Base-by-base conservation (phyloP, 1,139 yeast species). In the Hyphopichia burtonii region DNA sequence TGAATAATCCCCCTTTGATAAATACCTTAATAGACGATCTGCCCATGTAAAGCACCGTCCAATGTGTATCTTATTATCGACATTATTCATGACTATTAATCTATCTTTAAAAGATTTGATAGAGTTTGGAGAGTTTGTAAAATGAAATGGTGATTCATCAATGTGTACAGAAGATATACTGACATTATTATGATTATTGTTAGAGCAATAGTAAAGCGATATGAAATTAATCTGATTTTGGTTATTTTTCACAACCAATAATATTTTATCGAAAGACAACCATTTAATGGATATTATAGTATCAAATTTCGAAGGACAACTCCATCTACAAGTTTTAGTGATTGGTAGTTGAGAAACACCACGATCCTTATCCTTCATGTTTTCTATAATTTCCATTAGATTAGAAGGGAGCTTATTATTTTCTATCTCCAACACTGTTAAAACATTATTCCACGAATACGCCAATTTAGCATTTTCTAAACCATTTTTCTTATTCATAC, bases 31-130 rank as follows among this genome's bases (percentile, higher is more conserved):
- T 14, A 83, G 57, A 18, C 76, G 66, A 52, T 86, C 94, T 0
- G 90, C 89, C 96, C 96, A 88, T 50, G 78, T 82, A 4, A 82
- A 68, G 12, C 82, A 61, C 14, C 80, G 66, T 0, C 91, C 94
- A 12, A 82, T 69, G 5, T 64, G 45, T 66, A 71, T 34, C 83
- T 37, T 22, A 14, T 20, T 19, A 3, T 37, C 16, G 4, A 42
- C 41, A 12, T 41, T 36, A 1, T 44, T 37, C 25, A 68, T 43
- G 9, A 64, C 33, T 17, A 66, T 46, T 5, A 62, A 48, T 31
- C 65, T 51, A 30, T 63, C 60, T 40, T 68, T 65, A 25, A 61
- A 52, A 5, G 58, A 53, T 23, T 58, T 57, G 14, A 68, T 52
- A 8, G 58, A 49, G 25, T 50, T 51, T 7, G 38, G 40, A 8